Base-by-base conservation (phyloP, 2,329 filamentous ascomycete species). In the Lecanicillium sp. region DNA sequence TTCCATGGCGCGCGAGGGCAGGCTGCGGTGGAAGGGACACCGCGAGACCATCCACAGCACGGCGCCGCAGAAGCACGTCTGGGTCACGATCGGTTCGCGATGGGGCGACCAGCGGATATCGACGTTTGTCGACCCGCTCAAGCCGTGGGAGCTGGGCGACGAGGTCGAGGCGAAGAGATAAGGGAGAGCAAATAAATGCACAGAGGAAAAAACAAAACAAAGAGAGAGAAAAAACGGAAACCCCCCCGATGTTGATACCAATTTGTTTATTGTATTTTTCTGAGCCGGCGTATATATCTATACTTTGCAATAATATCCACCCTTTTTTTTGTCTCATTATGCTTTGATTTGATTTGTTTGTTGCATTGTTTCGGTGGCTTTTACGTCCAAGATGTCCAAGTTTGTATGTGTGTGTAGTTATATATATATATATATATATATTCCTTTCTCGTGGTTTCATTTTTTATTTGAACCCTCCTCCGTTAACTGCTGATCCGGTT, bases 31-130 rank as follows among this genome's bases (percentile, higher is more conserved):
- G 81, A 70, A 64, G 8, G 81, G 81, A 20, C 65, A 69, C 52
- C 72, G 81, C 33, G 79, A 84, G 66, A 73, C 71, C 0, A 69
- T 74, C 48, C 59, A 72, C 53, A 69, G 70, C 33, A 71, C 70
- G 30, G 65, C 69, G 10, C 73, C 77, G 5, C 71, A 75, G 55
- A 84, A 84, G 67, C 79, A 84, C 54, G 79, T 84, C 37, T 85
- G 81, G 81, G 79, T 83, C 12, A 83, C 79, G 3, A 79, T 85
- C 42, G 81, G 81, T n/a, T 78, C 79, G 3, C 69, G 79, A 48
- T 72, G 74, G 64, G 79, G 78, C 12, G 81, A 85, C 56, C 67
- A 70, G 56, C 68, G 78, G 23, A 65, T 75, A 44, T 75, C 74
- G 27, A 75, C 77, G 14, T 68, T 74, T 43, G 75, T 81, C 17